Conservation (phyloP, 2,329 filamentous ascomycete species). For the Fusarium keratoplasticum region DNA sequence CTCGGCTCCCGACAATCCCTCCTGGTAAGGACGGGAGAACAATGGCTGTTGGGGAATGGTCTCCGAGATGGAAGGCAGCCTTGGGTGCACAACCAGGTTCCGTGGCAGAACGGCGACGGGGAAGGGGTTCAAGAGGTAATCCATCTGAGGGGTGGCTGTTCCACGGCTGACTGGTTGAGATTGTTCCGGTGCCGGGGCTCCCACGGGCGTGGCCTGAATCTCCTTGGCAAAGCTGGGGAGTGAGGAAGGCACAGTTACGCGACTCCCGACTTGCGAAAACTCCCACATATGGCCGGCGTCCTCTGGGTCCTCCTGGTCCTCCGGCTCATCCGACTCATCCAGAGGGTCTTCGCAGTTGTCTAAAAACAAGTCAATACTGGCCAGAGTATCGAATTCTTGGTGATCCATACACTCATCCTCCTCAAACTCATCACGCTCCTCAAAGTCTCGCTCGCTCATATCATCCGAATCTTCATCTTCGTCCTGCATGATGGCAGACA, state of each 20-base stretch:
- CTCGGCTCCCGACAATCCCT: conserved; percentile 35
- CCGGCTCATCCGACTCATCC: not conserved
- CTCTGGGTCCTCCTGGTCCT: not conserved
- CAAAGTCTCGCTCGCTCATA: conserved; percentile 25
- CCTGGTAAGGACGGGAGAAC: not conserved
- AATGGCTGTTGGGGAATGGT: conserved; percentile 13
- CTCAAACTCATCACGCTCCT: conserved; percentile 41
- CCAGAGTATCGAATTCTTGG: not conserved
- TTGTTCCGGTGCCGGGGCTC: not conserved
- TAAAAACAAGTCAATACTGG: conserved; percentile 24
- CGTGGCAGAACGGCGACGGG: conserved; percentile 15
- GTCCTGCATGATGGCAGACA: not conserved
- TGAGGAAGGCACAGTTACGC: not conserved
- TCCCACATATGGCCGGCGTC: not conserved
- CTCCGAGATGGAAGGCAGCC: conserved; percentile 36
- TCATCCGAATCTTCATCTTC: conserved; percentile 2
- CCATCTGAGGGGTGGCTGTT: not conserved
- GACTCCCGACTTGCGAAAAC: not conserved
- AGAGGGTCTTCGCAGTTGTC: not conserved
- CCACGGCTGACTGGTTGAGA: not conserved
- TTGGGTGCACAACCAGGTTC: conserved; percentile 1
- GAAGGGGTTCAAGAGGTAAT: conserved; percentile 7
- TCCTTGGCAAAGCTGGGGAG: not conserved
- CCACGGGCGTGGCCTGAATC: not conserved
- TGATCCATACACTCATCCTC: conserved; percentile 23